Conservation (phyloP, 1,284 basidiomycete species). For the Sphagnurus paluster region DNA sequence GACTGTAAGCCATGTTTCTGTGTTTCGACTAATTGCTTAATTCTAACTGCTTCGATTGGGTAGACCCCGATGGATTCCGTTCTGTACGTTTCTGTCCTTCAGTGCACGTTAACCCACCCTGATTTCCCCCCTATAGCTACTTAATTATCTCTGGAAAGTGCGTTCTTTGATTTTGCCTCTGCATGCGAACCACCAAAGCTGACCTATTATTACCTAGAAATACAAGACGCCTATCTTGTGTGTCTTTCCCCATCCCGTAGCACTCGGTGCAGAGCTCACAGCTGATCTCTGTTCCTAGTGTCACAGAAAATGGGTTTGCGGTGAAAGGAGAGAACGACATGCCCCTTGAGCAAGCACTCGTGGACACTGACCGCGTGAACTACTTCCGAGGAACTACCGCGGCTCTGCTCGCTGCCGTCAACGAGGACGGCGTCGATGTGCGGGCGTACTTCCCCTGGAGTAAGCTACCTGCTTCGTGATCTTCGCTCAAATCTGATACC, state of each 20-base stretch:
- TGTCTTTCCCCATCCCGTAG: constrained; percentile 21
- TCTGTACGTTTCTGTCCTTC: constrained; percentile 39
- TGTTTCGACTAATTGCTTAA: constrained; percentile 4
- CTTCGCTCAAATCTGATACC: background rate
- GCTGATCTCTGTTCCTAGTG: constrained; percentile 32
- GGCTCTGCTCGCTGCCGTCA: constrained; percentile 58
- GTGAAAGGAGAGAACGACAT: constrained; percentile 68
- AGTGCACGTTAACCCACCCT: background rate
- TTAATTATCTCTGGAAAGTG: constrained; percentile 75
- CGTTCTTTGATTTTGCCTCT: constrained; percentile 8
- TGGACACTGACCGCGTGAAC: constrained; percentile 66
- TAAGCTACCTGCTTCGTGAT: constrained; percentile 29
- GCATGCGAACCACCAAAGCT: constrained; percentile 11
- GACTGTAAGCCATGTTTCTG: constrained; percentile 45
- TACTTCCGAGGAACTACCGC: constrained; percentile 74
- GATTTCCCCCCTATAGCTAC: constrained; percentile 36
- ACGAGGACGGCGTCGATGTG: constrained; percentile 71
- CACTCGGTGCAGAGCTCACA: background rate
- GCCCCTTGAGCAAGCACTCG: constrained; percentile 56
- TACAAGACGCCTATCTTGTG: constrained; percentile 74
- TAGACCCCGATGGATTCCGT: constrained; percentile 67
- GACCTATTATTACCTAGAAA: constrained; percentile 35
- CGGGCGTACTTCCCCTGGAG: constrained; percentile 77
- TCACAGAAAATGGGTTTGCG: constrained; percentile 77
- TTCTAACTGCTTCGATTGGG: background rate